These are phyloP conservation scores for Citrus australasica DNA, from an alignment of 345 rosid genomes.

Conservation along the genomic window DNA sequence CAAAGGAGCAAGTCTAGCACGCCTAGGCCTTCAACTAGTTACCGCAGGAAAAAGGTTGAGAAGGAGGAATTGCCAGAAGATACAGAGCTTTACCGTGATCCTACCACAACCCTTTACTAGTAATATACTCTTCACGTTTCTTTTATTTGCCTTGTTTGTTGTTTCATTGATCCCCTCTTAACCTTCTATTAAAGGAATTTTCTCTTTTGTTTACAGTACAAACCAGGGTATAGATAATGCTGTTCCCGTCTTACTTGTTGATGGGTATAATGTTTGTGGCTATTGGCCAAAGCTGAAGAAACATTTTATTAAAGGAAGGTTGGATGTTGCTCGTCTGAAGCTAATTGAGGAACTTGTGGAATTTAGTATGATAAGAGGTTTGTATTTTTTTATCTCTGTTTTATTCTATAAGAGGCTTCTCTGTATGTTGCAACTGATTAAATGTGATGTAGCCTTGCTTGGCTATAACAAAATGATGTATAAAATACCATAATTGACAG, in stretches of 20 bases:
- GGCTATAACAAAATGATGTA: neutral
- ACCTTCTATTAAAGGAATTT: conserved; percentile 10
- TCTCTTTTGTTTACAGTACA: conserved; percentile 54
- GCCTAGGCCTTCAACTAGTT: conserved; percentile 85
- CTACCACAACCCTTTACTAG: conserved; percentile 73
- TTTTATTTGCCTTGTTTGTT: conserved; percentile 5
- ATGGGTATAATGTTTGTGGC: conserved; percentile 96
- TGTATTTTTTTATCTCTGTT: neutral
- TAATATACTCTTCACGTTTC: conserved; percentile 38
- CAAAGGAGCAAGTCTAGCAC: conserved; percentile 51
- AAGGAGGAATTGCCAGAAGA: conserved; percentile 74
- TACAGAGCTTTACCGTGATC: conserved; percentile 62
- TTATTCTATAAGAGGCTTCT: neutral
- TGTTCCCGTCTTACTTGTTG: conserved; percentile 92
- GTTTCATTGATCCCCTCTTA: conserved; percentile 1
- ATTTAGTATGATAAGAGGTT: conserved; percentile 75
- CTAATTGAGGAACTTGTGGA: conserved; percentile 73
- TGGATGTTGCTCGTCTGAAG: conserved; percentile 83
- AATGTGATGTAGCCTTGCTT: neutral
- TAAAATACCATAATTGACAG: neutral
- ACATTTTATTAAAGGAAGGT: conserved; percentile 78
- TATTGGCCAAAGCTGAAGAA: conserved; percentile 89
- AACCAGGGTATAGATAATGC: conserved; percentile 60
- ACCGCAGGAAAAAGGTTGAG: conserved; percentile 68
- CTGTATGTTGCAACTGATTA: neutral